Base-by-base conservation (phyloP, 2,329 filamentous ascomycete genomes). In the Neofusicoccum laricinum region DNA sequence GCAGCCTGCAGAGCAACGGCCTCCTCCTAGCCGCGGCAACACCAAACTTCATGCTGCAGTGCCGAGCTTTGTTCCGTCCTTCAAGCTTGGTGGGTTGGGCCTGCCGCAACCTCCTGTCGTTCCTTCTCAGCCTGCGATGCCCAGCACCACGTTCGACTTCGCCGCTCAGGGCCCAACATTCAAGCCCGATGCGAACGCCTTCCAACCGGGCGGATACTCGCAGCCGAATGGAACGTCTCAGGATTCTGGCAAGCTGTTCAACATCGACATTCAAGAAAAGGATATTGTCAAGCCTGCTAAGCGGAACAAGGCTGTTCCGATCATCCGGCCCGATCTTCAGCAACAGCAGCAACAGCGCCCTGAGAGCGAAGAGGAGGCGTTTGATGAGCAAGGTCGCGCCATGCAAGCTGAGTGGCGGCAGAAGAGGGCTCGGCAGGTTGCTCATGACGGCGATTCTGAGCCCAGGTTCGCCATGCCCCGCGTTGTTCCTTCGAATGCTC, bases 241-340 rank as follows among this genome's bases (percentile, higher is more conserved):
- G 30, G 61, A 53, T n/a, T 63, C 61, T n/a, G 48, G 48, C 34
- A 64, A 51, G 46, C 46, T 64, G 25, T 64, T 64, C 45, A 61
- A 61, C 43, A 64, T 64, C 36, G 50, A 64, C 40, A 61, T 64
- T 17, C 51, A 85, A 87, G 67, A 78, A 90, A 82, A 84, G 14
- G 88, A 91, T 21, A 83, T 87, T 57, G 78, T 86, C 32, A 90
- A 90, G 71, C 85, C 88, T 6, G 75, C 79, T 0, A 92, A 90
- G 77, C 88, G 87, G 69, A 91, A 89, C 4, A 97, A 95, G 78
- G 92, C 92, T 10, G 85, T 97, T 63, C 90, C 93, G 0, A 96
- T 97, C 67, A 78, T 94, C 10, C 84, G 83, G 43, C 90, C 91
- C 1, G 82, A 87, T 64, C 68, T 67, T 64, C 70, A 71, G 21